phyloP scores from a whole-genome alignment of 345 rosid species.

The Populus nigra region DNA sequence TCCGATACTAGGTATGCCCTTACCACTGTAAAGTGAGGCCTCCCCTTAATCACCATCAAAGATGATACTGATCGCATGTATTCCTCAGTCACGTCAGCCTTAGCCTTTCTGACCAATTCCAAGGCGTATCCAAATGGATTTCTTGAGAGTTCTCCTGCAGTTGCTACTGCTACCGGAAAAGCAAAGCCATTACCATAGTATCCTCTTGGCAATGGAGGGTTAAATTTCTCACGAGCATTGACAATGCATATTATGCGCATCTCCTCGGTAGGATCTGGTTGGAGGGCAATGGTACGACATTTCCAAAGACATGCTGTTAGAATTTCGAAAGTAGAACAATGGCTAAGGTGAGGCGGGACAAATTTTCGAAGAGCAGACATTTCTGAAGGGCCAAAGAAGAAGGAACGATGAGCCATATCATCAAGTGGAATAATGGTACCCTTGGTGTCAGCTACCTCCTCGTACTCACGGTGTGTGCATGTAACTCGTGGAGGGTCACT shows the following conservation, averaged over 20 bases:
- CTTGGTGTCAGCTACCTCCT: conserved; percentile 6
- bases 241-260: conserved; percentile 11
- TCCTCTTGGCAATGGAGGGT: conserved; percentile 14
- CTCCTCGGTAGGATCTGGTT: conserved; percentile 4
- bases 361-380: conserved; percentile 1
- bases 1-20: conserved; percentile 8
- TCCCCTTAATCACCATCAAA: conserved; percentile 17
- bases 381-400: conserved; percentile 19
- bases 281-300: conserved; percentile 20
- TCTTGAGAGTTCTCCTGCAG: conserved; percentile 9
- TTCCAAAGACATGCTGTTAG: conserved; percentile 30
- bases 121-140: conserved; percentile 38
- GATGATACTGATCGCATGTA: conserved; percentile 18
- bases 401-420: conserved; percentile 2
- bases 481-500: conserved; percentile 15
- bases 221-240: background rate
- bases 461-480: conserved; percentile 13
- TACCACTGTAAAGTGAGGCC: background rate
- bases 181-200: conserved; percentile 45
- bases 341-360: background rate
- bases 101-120: conserved; percentile 27
- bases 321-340: conserved; percentile 22
- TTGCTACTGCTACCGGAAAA: conserved; percentile 25
- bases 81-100: conserved; percentile 25
- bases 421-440: conserved; percentile 5